Percentiles rank a stretch among this genome's conserved stretches.
These are phyloP conservation scores for Podila verticillata DNA, from an alignment of 192 early-diverging fungal genomes.

Conservation along the genomic window DNA sequence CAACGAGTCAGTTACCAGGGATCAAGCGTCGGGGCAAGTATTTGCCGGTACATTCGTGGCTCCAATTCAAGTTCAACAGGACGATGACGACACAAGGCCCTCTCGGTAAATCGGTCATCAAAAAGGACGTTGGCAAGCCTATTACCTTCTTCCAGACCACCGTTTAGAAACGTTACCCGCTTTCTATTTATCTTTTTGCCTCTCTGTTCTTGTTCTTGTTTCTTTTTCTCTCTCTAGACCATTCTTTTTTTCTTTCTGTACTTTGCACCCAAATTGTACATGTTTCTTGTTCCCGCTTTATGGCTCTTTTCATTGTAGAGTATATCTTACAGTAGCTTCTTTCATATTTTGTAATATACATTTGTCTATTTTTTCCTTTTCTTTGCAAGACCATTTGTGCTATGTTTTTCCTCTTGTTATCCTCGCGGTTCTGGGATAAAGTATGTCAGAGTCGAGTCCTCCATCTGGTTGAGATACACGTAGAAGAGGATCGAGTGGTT, in stretches of 20 bases:
- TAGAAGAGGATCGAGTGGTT: neutral
- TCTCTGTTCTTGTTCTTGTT: no score
- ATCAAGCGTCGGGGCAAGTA: conserved; percentile 30
- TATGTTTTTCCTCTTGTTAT: neutral
- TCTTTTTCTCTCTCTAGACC: no score
- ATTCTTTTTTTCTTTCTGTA: no score
- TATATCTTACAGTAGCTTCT: neutral
- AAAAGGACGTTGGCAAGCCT: conserved; percentile 24
- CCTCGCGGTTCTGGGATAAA: neutral
- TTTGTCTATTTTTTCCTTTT: neutral
- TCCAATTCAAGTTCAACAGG: conserved; percentile 47
- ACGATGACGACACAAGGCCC: conserved; percentile 29
- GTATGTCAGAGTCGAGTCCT: conserved; percentile 1
- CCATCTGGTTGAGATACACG: neutral
- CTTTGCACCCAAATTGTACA: no score
- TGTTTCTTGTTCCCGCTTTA: no score
- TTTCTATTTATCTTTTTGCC: neutral
- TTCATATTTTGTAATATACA: neutral
- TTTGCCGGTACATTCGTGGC: conserved; percentile 39
- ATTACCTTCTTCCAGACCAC: conserved; percentile 46
- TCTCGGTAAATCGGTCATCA: neutral
- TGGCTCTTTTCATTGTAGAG: no score
- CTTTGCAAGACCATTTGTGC: no score
- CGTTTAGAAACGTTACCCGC: neutral
- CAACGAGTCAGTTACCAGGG: conserved; percentile 12